Evolutionary conservation across 805 yeast genomes (phyloP).

Genomic region (Pichia ethanolica): DNA sequence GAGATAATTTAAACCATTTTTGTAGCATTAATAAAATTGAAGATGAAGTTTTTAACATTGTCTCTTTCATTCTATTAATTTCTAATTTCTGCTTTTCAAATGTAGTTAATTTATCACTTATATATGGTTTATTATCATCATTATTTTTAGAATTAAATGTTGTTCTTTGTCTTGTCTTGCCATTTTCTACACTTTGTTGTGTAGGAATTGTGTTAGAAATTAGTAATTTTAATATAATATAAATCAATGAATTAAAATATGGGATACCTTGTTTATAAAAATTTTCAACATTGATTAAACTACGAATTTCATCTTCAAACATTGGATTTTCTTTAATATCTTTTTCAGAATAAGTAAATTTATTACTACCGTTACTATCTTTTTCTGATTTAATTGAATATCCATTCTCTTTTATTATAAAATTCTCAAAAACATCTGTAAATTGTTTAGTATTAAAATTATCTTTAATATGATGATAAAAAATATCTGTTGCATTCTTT

Average conservation of each 20-base stretch:
- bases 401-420: conserved; percentile 56
- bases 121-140: conserved; percentile 12
- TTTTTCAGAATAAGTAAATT: conserved; percentile 19
- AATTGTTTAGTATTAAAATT: conserved; percentile 64
- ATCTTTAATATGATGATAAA: conserved; percentile 53
- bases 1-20: conserved; percentile 75
- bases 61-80: conserved; percentile 52
- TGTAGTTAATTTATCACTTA: conserved; percentile 13
- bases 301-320: conserved; percentile 29
- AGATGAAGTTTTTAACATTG: conserved; percentile 50
- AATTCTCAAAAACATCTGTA: conserved; percentile 61
- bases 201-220: conserved; percentile 36
- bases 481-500: conserved; percentile 67
- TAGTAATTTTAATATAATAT: conserved; percentile 58
- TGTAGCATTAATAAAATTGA: conserved; percentile 46
- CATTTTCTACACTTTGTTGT: conserved; percentile 17
- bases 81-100: conserved; percentile 40
- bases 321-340: conserved; percentile 31
- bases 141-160: background rate
- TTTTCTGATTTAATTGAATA: conserved; percentile 9
- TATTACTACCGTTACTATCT: background rate
- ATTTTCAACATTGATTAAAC: conserved; percentile 49
- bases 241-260: conserved; percentile 54
- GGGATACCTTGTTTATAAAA: conserved; percentile 50
- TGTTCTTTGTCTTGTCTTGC: conserved; percentile 17